phyloP scores from a whole-genome alignment of 2,329 filamentous ascomycete genomes.

The Colletotrichum noveboracense region DNA sequence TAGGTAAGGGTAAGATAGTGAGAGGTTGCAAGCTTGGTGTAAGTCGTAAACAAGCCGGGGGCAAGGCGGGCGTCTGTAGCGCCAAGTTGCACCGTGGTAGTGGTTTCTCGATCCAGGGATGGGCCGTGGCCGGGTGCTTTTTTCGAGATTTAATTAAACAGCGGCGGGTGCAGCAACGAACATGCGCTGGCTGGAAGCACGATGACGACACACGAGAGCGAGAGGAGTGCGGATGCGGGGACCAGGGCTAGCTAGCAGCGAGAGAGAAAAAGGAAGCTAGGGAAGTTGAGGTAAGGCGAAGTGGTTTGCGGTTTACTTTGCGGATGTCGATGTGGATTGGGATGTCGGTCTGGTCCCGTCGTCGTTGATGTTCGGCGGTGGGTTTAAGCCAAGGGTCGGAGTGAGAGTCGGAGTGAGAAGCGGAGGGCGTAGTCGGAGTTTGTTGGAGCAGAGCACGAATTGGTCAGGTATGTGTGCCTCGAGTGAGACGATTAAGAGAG shows the following conservation, averaged over 20 bases:
- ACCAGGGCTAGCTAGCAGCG: not conserved
- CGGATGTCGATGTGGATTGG: not conserved
- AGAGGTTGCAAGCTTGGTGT: not conserved
- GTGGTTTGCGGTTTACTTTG: not conserved
- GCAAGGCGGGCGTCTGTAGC: not conserved
- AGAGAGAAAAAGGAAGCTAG: not conserved
- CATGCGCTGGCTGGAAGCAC: constrained; percentile 10
- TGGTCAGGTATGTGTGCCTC: not conserved
- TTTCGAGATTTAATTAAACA: constrained; percentile 4
- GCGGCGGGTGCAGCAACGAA: not conserved
- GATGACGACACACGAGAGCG: constrained; percentile 18
- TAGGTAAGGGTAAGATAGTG: not conserved
- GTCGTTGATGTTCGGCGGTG: not conserved
- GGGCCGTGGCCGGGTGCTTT: not conserved
- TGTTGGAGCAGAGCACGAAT: not conserved
- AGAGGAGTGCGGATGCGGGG: constrained; percentile 7
- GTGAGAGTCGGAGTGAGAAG: not conserved
- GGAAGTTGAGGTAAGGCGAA: not conserved
- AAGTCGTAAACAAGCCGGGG: not conserved
- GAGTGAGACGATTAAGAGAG: not conserved
- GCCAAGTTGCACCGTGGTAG: not conserved
- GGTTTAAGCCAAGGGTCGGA: not conserved
- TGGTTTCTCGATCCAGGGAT: constrained; percentile 3
- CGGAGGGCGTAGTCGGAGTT: not conserved
- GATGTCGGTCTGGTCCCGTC: not conserved